A percentile compares a stretch with the other conserved stretches of the same genome.
Conservation (phyloP, 306 rosid genomes). For the Rosa rugosa region DNA sequence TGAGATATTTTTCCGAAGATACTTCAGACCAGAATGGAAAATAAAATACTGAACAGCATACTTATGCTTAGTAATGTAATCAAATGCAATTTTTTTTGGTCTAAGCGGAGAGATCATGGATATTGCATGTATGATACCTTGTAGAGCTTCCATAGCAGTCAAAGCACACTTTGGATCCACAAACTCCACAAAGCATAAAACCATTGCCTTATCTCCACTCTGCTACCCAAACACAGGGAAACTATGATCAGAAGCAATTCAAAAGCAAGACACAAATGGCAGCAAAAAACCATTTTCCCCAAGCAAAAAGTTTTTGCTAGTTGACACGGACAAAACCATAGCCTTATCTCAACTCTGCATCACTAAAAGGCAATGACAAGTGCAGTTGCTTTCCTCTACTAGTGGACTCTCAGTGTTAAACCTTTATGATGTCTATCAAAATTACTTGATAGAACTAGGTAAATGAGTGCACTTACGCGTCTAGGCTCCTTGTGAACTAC, state of each 20-base stretch:
- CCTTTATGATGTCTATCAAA: not conserved
- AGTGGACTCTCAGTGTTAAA: not conserved
- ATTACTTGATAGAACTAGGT: not conserved
- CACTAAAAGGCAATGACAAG: not conserved
- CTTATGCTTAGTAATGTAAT: not conserved
- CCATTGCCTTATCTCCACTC: constrained; percentile 73
- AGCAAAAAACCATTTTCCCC: not conserved
- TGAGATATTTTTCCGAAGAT: not conserved
- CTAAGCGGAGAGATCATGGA: not conserved
- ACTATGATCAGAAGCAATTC: not conserved
- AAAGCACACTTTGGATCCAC: constrained; percentile 53
- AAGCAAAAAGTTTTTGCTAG: not conserved
- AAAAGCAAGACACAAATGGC: not conserved
- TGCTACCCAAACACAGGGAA: constrained; percentile 35
- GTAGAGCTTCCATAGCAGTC: constrained; percentile 75
- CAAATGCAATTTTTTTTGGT: not conserved
- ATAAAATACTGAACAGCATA: not conserved
- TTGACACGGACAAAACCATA: not conserved
- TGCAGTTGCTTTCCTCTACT: not conserved
- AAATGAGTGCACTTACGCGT: constrained; percentile 53
- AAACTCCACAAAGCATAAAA: constrained; percentile 80
- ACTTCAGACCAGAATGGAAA: not conserved
- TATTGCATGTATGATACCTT: constrained; percentile 31
- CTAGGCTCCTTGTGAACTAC: constrained; percentile 87
- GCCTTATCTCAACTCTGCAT: not conserved